Base-by-base conservation (phyloP, 2,329 filamentous ascomycete genomes). In the Biscogniauxia marginata region DNA sequence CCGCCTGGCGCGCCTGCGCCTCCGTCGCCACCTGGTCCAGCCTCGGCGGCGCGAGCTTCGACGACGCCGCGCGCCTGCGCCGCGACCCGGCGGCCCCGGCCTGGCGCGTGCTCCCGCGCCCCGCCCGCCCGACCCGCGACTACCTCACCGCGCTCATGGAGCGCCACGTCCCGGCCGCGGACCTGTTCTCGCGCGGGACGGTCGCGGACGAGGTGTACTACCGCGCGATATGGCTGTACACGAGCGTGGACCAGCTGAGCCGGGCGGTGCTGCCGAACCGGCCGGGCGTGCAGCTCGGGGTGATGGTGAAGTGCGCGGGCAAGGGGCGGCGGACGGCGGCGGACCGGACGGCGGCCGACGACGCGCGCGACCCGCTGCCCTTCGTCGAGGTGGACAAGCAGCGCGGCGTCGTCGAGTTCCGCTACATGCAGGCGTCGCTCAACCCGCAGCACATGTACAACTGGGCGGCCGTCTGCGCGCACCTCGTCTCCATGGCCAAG, bases 361-460 rank as follows among this genome's bases (percentile, higher is more conserved):
- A 56, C 44, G 16, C 23, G 19, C 30, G 8, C 9, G 24, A 39
- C 25, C 50, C 54, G 16, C 19, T 30, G 16, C 44, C 39, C 20
- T 56, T 50, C 50, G 7, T 23, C 34, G 43, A 56, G 4, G 46
- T 61, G 39, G 63, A 65, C 23, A 19, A 11, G 1, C 13, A 50
- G 11, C 60, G 63, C 11, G 62, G 63, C 7, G 60, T 60, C 6
- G n/a, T 65, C 51, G 60, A 65, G 56, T 65, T 66, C 60, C 61
- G 60, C 7, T 21, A 54, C 39, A 55, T 39, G 55, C 56, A 55
- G 21, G 43, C 18, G 4, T 48, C 53, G 7, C 22, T 64, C 1
- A 54, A 64, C 11, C 18, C 51, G 1, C 1, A 3, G 4, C 30
- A 59, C 46, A 51, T 65, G 22, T 2, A 50, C 6, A 21, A 20